Evolutionary conservation across 2,329 filamentous ascomycete genomes (phyloP).

Genomic region (Pseudopyrenochaeta lycopersici): DNA sequence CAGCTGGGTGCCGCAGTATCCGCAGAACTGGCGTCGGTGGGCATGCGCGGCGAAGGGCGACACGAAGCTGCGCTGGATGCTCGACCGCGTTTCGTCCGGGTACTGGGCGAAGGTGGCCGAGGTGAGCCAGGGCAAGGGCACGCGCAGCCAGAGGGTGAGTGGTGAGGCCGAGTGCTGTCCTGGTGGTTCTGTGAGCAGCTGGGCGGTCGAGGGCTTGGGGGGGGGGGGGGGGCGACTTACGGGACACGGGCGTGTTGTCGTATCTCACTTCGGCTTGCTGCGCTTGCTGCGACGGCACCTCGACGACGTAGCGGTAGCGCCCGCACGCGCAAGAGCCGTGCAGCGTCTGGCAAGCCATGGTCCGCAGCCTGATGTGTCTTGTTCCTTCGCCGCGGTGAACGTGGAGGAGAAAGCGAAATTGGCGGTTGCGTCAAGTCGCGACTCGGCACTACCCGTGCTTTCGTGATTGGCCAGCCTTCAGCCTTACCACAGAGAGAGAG

Average conservation of each 20-base stretch:
- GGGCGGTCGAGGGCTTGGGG: not conserved
- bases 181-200: conserved; percentile 42
- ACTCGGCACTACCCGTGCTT: conserved; percentile 12
- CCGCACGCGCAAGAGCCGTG: conserved; percentile 86
- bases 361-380: not conserved
- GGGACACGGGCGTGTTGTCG: conserved; percentile 72
- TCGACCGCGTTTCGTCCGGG: conserved; percentile 71
- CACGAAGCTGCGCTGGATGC: conserved; percentile 57
- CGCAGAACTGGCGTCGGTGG: conserved; percentile 80
- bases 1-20: conserved; percentile 87
- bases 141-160: conserved; percentile 81
- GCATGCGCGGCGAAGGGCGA: conserved; percentile 58
- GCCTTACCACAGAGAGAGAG: too few species aligned
- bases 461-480: conserved; percentile 11
- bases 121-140: conserved; percentile 83
- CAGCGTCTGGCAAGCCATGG: conserved; percentile 60
- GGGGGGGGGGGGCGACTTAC: conserved; percentile 63
- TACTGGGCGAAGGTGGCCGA: conserved; percentile 78
- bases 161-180: conserved; percentile 73
- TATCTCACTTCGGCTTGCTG: conserved; percentile 71
- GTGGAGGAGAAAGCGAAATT: conserved; percentile 16
- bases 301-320: conserved; percentile 81
- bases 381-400: conserved; percentile 12
- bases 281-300: conserved; percentile 70
- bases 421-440: conserved; percentile 6